Conservation (phyloP, 805 yeast species). For the Candida broadrunensis region DNA sequence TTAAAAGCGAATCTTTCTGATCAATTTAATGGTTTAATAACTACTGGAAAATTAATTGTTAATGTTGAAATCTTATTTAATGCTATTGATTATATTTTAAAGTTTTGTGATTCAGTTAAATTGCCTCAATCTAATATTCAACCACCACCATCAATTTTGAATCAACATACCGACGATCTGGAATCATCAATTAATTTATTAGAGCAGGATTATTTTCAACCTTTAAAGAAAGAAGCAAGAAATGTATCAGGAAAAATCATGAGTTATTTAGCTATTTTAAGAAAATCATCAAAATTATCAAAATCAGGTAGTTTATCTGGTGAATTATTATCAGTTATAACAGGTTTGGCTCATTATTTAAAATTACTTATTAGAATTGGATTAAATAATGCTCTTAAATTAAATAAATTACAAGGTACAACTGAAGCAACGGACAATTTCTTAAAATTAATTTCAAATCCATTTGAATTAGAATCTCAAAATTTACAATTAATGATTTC, state of each 20-base stretch:
- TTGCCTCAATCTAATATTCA: not conserved
- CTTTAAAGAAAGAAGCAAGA: slow-evolving; percentile 65
- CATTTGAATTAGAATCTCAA: slow-evolving; percentile 12
- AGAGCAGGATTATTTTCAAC: slow-evolving; percentile 25
- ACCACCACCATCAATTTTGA: not conserved
- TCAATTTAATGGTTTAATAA: slow-evolving; percentile 60
- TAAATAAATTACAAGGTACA: slow-evolving; percentile 55
- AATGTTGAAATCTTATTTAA: slow-evolving; percentile 74
- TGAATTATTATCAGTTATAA: slow-evolving; percentile 73
- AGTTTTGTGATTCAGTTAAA: slow-evolving; percentile 13
- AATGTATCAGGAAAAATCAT: slow-evolving; percentile 86
- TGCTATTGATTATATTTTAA: slow-evolving; percentile 58
- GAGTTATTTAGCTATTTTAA: slow-evolving; percentile 78
- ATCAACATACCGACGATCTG: slow-evolving; percentile 4
- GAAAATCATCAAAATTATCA: slow-evolving; percentile 50
- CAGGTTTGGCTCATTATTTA: slow-evolving; percentile 89
- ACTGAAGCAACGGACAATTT: slow-evolving; percentile 63
- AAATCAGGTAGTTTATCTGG: slow-evolving; percentile 51
- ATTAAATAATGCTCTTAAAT: slow-evolving; percentile 68
- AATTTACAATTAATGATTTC: slow-evolving; percentile 13
- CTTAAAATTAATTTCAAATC: slow-evolving; percentile 28
- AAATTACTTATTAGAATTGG: slow-evolving; percentile 83
- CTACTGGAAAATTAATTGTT: slow-evolving; percentile 69
- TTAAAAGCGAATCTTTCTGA: slow-evolving; percentile 76
- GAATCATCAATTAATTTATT: slow-evolving; percentile 4